Percentiles rank a stretch among this genome's conserved stretches.
Conservation (phyloP, 78 protist species). For the Dictyostelium discoideum region DNA sequence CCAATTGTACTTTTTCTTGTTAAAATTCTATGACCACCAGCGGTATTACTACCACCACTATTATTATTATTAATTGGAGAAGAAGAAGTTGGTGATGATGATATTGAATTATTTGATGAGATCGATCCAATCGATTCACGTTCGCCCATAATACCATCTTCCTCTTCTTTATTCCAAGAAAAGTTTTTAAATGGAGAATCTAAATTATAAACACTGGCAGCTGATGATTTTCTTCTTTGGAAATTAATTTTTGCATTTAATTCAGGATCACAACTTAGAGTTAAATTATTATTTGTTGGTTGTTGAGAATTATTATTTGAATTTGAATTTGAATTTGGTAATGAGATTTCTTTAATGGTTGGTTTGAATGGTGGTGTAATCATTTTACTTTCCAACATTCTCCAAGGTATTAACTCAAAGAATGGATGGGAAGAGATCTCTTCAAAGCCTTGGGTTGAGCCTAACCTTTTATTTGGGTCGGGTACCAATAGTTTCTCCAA, state of each 20-base stretch:
- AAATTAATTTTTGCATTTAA: conserved; percentile 61
- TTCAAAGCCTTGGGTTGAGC: conserved; percentile 44
- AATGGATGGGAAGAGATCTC: conserved; percentile 66
- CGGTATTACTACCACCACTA: neutral
- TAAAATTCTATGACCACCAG: conserved; percentile 4
- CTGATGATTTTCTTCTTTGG: conserved; percentile 34
- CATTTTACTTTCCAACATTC: conserved; percentile 65
- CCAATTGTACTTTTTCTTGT: conserved; percentile 6
- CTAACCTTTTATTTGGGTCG: conserved; percentile 64
- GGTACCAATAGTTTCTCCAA: conserved; percentile 55
- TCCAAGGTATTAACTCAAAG: conserved; percentile 83
- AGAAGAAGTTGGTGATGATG: conserved; percentile 29
- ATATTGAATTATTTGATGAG: conserved; percentile 19
- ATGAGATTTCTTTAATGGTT: conserved; percentile 9
- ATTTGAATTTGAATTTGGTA: neutral
- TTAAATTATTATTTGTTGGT: neutral
- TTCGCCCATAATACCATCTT: conserved; percentile 12
- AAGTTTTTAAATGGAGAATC: conserved; percentile 59
- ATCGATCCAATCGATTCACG: conserved; percentile 33
- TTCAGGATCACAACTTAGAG: conserved; percentile 34
- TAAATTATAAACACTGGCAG: neutral
- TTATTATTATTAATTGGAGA: conserved; percentile 13
- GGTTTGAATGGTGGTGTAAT: conserved; percentile 88
- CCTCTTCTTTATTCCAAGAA: conserved; percentile 64
- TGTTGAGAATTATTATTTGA: neutral